Evolutionary conservation across 441 rosid species (phyloP), one percentile per base, ranked within the genome.

Genomic region (Jatropha multifida): DNA sequence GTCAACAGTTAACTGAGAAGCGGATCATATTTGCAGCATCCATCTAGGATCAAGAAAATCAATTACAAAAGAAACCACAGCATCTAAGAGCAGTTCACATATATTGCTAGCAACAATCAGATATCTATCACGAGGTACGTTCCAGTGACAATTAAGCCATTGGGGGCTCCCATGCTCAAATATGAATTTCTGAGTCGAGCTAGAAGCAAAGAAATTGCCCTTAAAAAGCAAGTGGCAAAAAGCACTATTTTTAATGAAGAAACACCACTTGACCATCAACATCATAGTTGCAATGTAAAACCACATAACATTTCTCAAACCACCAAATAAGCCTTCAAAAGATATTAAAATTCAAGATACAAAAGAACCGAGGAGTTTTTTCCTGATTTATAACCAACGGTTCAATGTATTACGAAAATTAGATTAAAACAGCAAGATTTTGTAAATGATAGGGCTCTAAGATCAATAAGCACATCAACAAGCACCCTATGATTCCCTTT

Each of bases 11-110:
- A 4, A 1, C 32, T 12, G 13, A 17, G 67, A 15, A 5, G 8
- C 11, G 32, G 37, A 2, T 42, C 13, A 5, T 56, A 42, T 66
- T 42, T 42, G 44, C n/a, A 65, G 8, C 48, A 68, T 18, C 59
- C 18, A 38, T 18, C 40, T 15, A 65, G 41, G 32, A 51, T 17
- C 63, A 15, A 40, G 3, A 13, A 55, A 38, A 2, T 54, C 1
- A 14, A 13, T 55, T 69, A 38, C 17, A 27, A 55, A 12, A 52
- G 5, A 55, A 51, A 18, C 48, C 49, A 64, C 5, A 37, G 18
- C 58, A 72, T 62, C 60, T 48, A 62, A 12, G 72, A 49, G 68
- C 20, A 23, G 44, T 72, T 55, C 75, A 23, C 40, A 72, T 20
- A 9, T 71, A 13, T 44, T 59, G 15, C 14, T 2, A 60, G 65